phyloP scores from a whole-genome alignment of 1,284 basidiomycete species.

The Sanghuangporus sanghuang region DNA sequence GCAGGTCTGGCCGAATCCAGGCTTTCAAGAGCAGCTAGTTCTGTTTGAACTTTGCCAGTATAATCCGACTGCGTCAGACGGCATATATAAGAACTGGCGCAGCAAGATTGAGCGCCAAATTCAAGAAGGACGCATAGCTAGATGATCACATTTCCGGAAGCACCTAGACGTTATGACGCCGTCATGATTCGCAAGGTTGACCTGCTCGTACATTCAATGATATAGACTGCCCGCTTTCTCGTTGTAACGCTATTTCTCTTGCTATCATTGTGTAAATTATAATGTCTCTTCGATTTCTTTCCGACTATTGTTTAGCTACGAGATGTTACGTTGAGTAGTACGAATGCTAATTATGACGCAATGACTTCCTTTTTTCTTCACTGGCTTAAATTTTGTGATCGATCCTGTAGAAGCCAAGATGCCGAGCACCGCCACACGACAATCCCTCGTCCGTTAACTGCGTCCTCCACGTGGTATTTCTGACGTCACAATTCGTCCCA shows the following conservation, averaged over 20 bases:
- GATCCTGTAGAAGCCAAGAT: not conserved
- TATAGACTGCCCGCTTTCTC: not conserved
- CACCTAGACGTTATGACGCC: not conserved
- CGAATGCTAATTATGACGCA: not conserved
- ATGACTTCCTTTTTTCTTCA: not conserved
- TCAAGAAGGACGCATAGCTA: not conserved
- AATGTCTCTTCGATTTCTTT: not conserved
- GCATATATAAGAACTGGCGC: conserved; percentile 66
- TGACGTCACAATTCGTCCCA: not conserved
- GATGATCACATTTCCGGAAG: not conserved
- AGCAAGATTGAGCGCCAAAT: conserved; percentile 38
- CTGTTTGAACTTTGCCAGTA: conserved; percentile 73
- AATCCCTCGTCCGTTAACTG: not conserved
- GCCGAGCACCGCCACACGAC: not conserved
- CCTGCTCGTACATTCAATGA: not conserved
- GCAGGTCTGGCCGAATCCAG: conserved; percentile 73
- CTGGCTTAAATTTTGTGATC: no score
- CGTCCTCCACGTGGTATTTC: not conserved
- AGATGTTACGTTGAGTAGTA: not conserved
- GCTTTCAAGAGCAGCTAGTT: conserved; percentile 74
- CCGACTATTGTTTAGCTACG: not conserved
- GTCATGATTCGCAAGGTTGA: not conserved
- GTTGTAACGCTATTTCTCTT: not conserved
- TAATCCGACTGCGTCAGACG: conserved; percentile 52
- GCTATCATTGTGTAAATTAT: not conserved